These are phyloP conservation scores for Rhododendron molle DNA, from an alignment of 148 eudicot genomes.

Conservation along the genomic window DNA sequence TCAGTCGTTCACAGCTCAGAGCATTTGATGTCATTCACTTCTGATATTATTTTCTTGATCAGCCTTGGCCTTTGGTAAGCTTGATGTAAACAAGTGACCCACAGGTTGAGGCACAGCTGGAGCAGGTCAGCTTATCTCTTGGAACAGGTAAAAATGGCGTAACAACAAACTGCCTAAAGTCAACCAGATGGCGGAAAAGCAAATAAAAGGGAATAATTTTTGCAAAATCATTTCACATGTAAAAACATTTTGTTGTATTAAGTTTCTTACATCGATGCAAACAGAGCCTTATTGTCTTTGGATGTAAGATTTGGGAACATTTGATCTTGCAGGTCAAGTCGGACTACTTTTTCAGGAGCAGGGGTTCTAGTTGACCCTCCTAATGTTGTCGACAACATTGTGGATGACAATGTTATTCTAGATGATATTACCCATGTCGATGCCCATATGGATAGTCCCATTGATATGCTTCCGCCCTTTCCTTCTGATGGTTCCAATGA, in stretches of 20 bases:
- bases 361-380: conserved; percentile 49
- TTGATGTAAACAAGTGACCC: neutral
- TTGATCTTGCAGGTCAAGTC: conserved; percentile 69
- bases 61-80: neutral
- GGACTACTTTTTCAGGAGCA: conserved; percentile 70
- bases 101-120: neutral
- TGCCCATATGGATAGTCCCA: conserved; percentile 35
- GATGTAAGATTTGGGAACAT: conserved; percentile 19
- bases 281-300: neutral
- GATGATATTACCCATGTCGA: conserved; percentile 38
- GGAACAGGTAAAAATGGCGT: neutral
- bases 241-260: conserved; percentile 4
- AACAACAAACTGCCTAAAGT: neutral
- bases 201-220: neutral
- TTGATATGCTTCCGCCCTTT: conserved; percentile 32
- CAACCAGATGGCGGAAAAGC: neutral
- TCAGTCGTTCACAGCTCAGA: neutral
- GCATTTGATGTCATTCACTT: neutral
- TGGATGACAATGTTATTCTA: conserved; percentile 48
- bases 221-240: neutral
- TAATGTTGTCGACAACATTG: conserved; percentile 29
- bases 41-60: neutral
- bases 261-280: neutral
- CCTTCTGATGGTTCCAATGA: conserved; percentile 36
- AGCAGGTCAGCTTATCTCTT: neutral